Evolutionary conservation across 805 yeast genomes (phyloP).

Genomic region (Zygosaccharomyces bailii): DNA sequence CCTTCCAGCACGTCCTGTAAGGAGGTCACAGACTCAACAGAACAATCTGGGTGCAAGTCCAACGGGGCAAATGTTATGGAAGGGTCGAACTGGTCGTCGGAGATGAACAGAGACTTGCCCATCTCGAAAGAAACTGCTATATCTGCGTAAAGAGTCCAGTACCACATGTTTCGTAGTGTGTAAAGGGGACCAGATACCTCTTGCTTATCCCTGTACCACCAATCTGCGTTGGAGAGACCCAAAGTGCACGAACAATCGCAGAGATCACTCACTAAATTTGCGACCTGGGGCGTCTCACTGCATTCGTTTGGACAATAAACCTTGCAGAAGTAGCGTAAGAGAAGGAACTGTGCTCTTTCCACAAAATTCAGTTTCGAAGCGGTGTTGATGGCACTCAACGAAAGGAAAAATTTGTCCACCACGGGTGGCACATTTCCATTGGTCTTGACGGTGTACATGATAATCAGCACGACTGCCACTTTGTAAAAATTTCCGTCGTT

Average conservation of each 20-base stretch:
- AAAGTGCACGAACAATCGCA: constrained; percentile 22
- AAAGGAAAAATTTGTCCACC: constrained; percentile 19
- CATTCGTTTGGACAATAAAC: constrained; percentile 16
- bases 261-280: constrained; percentile 21
- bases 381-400: constrained; percentile 22
- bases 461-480: constrained; percentile 25
- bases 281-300: constrained; percentile 26
- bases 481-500: constrained; percentile 24
- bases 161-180: constrained; percentile 23
- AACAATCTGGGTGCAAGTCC: not conserved
- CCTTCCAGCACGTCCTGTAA: constrained; percentile 1
- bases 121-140: constrained; percentile 27
- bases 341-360: constrained; percentile 32
- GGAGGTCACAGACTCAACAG: not conserved
- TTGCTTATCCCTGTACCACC: constrained; percentile 20
- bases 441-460: constrained; percentile 20
- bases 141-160: constrained; percentile 28
- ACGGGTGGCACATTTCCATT: constrained; percentile 20
- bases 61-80: not conserved
- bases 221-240: constrained; percentile 26
- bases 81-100: constrained; percentile 19
- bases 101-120: constrained; percentile 29
- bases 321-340: constrained; percentile 23
- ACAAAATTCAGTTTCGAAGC: constrained; percentile 24
- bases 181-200: constrained; percentile 17